Base-by-base conservation (phyloP, 495 filamentous ascomycete species). In the Tuber magnatum region DNA sequence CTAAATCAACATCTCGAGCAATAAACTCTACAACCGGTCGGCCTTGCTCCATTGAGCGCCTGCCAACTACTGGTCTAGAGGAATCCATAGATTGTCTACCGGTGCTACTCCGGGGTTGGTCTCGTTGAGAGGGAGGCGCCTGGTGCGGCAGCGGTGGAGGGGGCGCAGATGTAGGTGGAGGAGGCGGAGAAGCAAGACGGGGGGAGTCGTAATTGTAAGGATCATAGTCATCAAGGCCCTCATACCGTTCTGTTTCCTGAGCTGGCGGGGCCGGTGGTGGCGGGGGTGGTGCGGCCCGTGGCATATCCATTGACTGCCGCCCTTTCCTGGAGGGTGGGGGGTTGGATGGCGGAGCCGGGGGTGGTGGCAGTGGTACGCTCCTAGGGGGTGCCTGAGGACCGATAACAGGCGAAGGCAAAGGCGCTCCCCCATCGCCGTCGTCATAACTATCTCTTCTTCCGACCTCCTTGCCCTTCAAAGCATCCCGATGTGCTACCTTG, bases 401-500 rank as follows among this genome's bases (percentile, higher is more conserved):
- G 10, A 76, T 75, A 7, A 83, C 78, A 14, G 88, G 86, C 28
- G 89, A 88, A 71, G 84, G 84, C 48, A 86, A 76, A 2, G 87
- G 84, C 18, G 79, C 83, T 65, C 56, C 56, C 39, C 73, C 83
- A 42, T 88, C 88, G 43, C 90, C 88, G 10, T 78, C 81, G 8
- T 80, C 77, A 43, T 46, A 69, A 69, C 80, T 73, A 61, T 89
- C 89, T 76, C 90, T 89, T 38, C 91, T 89, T 56, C 94, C 93
- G 68, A 90, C 88, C 43, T 88, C 90, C 84, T 97, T 93, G 32
- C 92, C 83, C 80, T 93, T 96, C 73, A 98, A 83, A 6, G 95
- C 94, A 85, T 97, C 95, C 84, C 96, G 95, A 82, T 95, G 92
- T 61, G 91, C 91, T 16, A 89, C 93, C 42, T 93, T 91, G 68